Evolutionary conservation across 1,284 basidiomycete species (phyloP), one percentile per base, ranked within the genome.

Genomic region (Leccinum insolens): DNA sequence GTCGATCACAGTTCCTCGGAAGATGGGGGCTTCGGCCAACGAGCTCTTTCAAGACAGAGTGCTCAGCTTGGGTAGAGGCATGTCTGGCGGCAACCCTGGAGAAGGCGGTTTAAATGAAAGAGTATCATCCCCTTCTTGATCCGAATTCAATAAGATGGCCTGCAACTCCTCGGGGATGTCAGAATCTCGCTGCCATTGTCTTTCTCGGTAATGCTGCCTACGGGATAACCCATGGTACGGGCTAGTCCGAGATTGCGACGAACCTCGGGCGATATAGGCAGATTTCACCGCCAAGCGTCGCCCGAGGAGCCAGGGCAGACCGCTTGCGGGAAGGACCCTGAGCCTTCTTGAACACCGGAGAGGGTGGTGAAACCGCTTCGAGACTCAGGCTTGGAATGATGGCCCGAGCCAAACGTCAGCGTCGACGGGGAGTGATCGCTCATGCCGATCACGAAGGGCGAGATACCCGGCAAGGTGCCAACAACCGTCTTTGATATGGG

Each of bases 91-190:
- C 2, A 80, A 75, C 8, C 83, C 82, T 3, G 83, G 83, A 41
- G 83, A 82, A 0, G 81, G 77, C 0, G 68, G 46, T 31, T 73
- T 66, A 71, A 83, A 84, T 2, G 84, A 82, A 41, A 86, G 70
- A 0, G 82, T 85, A 63, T 85, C 84, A 3, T 83, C 81, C 25
- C 78, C 69, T 34, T 79, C 77, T 25, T 78, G 77, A 67, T 86
- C 84, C 22, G 81, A 82, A 66, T 83, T 82, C 2, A 85, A 82
- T n/a, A 93, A 76, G 62, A 93, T 88, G 15, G 82, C 28, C 28
- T 88, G 88, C 63, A 94, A 77, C 75, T 94, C 92, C 61, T 90
- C 85, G 0, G 92, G 91, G 37, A 94, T 89, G 71, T 94, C 92
- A 1, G 88, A 91, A 72, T 92, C 88, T 91, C 88, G 11, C 85